Conservation (phyloP, 163 green algal genomes). For the Smithsoniella earleae region DNA sequence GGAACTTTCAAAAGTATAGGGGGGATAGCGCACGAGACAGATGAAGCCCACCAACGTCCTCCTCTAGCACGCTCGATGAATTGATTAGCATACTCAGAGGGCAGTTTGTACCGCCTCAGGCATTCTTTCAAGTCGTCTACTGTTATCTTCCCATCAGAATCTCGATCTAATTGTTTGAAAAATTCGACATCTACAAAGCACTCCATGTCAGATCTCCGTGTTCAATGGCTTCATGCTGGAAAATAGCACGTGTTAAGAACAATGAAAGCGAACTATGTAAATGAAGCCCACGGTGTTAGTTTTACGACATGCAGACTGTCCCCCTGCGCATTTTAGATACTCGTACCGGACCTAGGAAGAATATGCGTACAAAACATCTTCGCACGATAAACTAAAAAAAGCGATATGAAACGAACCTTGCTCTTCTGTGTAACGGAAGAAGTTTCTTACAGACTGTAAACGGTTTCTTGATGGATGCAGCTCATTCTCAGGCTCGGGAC, state of each 20-base stretch:
- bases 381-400: not conserved
- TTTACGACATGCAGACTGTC: not conserved
- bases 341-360: not conserved
- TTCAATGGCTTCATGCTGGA: too few species aligned
- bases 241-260: not conserved
- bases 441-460: conserved; percentile 3
- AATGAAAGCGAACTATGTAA: not conserved
- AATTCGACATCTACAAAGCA: conserved; percentile 19
- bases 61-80: conserved; percentile 14
- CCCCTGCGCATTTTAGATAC: not conserved
- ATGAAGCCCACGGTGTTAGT: not conserved
- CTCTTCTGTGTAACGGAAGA: conserved; percentile 22
- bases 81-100: not conserved
- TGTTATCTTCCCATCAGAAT: conserved; percentile 16
- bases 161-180: conserved; percentile 1
- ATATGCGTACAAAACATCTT: not conserved
- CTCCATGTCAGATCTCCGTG: too few species aligned
- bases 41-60: not conserved
- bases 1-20: not conserved
- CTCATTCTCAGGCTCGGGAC: not conserved
- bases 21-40: not conserved
- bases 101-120: not conserved
- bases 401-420: not conserved
- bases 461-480: not conserved
- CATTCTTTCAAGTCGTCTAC: conserved; percentile 18